These are phyloP conservation scores for Penicillium rolfsii DNA, from an alignment of 2,329 filamentous ascomycete genomes.

Conservation along the genomic window DNA sequence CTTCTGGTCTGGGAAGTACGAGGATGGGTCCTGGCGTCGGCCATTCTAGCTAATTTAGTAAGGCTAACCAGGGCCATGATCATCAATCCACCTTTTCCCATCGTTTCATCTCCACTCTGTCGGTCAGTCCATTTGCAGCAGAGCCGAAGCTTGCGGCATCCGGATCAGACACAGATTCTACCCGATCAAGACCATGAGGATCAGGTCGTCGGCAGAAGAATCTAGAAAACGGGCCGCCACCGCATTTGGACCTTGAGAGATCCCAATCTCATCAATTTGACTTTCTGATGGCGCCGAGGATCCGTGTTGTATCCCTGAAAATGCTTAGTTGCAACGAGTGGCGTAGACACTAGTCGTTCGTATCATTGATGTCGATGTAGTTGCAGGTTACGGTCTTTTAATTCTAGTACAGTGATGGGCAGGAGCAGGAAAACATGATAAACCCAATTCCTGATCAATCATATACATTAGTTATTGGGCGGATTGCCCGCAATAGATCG, in stretches of 20 bases:
- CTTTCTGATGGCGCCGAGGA: neutral
- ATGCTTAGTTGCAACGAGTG: conserved; percentile 1
- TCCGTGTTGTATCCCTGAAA: neutral
- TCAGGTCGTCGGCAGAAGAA: neutral
- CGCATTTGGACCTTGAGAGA: neutral
- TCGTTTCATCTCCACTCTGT: neutral
- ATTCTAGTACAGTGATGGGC: neutral
- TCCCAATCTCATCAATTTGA: neutral
- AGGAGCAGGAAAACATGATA: too few relatives aligned
- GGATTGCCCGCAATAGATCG: neutral
- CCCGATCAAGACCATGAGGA: neutral
- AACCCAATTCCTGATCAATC: neutral
- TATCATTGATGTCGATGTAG: neutral
- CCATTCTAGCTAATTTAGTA: neutral
- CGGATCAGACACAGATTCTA: neutral
- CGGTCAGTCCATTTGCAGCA: neutral
- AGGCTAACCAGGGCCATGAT: neutral
- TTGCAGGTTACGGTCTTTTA: neutral
- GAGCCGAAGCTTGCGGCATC: neutral
- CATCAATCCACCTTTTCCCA: neutral
- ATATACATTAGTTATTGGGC: neutral
- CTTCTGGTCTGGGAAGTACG: neutral
- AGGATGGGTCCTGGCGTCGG: neutral
- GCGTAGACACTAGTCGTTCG: neutral
- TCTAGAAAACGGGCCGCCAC: neutral